phyloP scores from a whole-genome alignment of 1,284 basidiomycete species.

The Trametes versicolor region DNA sequence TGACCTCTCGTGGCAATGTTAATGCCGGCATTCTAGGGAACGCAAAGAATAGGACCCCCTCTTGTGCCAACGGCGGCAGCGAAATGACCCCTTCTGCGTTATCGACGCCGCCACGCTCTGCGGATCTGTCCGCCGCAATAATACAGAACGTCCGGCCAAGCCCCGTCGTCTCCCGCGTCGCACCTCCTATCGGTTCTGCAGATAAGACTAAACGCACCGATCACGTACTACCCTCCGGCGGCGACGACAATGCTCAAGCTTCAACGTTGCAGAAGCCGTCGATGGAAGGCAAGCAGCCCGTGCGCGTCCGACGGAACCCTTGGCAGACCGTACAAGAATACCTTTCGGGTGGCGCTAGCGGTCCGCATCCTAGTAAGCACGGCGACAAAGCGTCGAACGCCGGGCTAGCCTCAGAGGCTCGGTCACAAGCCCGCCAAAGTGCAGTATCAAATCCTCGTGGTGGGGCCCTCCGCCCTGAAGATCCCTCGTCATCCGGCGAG shows the following conservation, averaged over 20 bases:
- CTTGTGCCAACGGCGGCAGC: constrained; percentile 12
- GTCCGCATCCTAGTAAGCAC: constrained; percentile 16
- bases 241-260: background rate
- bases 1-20: constrained; percentile 20
- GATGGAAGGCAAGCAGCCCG: constrained; percentile 7
- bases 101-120: constrained; percentile 20
- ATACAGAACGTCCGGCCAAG: constrained; percentile 2
- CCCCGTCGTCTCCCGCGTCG: constrained; percentile 6
- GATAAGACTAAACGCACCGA: constrained; percentile 4
- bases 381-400: constrained; percentile 20
- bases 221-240: background rate
- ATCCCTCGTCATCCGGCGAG: constrained; percentile 20
- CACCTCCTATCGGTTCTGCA: background rate
- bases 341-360: constrained; percentile 42
- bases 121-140: constrained; percentile 19
- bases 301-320: constrained; percentile 42
- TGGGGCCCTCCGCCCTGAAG: constrained; percentile 25
- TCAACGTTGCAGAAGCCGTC: constrained; percentile 1
- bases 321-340: constrained; percentile 61
- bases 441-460: constrained; percentile 24
- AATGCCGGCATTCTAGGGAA: constrained; percentile 24
- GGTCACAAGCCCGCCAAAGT: constrained; percentile 24
- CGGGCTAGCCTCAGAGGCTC: constrained; percentile 18
- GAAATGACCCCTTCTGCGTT: constrained; percentile 11
- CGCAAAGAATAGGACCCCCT: constrained; percentile 11